Conservation (phyloP, 495 filamentous ascomycete genomes). For the Lophiostoma macrostomum region DNA sequence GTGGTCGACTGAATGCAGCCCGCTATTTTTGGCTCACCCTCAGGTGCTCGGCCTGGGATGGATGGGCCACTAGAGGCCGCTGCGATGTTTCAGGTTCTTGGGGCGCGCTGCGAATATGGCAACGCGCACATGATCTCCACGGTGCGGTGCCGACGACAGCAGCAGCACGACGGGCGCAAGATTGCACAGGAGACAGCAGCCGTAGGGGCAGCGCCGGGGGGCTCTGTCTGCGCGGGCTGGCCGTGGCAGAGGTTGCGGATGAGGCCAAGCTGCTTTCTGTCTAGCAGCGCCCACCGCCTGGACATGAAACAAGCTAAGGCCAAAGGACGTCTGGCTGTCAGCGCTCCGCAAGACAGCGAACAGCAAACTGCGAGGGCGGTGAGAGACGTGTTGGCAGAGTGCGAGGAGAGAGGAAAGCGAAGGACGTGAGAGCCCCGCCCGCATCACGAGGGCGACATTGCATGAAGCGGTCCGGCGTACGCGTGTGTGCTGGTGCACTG, state of each 20-base stretch:
- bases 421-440: too few relatives aligned
- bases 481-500: too few relatives aligned
- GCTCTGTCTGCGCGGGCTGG: background rate
- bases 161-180: background rate
- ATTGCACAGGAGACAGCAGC: background rate
- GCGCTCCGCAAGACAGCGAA: background rate
- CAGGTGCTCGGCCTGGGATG: background rate
- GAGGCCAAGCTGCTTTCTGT: conserved; percentile 17
- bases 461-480: background rate
- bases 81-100: conserved; percentile 23
- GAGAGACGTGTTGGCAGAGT: background rate
- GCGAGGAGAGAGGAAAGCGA: background rate
- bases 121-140: conserved; percentile 3
- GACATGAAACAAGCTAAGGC: conserved; percentile 23
- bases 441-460: conserved; percentile 1
- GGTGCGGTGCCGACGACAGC: background rate
- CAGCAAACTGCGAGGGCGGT: conserved; percentile 6
- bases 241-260: background rate
- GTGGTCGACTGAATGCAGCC: conserved; percentile 16
- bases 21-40: conserved; percentile 15
- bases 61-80: conserved; percentile 2
- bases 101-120: conserved; percentile 4
- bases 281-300: conserved; percentile 9
- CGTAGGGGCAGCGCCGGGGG: background rate
- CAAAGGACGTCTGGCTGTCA: background rate